These are phyloP conservation scores for Aspergillus uvarum DNA, from an alignment of 2,329 filamentous ascomycete species.

Conservation along the genomic window DNA sequence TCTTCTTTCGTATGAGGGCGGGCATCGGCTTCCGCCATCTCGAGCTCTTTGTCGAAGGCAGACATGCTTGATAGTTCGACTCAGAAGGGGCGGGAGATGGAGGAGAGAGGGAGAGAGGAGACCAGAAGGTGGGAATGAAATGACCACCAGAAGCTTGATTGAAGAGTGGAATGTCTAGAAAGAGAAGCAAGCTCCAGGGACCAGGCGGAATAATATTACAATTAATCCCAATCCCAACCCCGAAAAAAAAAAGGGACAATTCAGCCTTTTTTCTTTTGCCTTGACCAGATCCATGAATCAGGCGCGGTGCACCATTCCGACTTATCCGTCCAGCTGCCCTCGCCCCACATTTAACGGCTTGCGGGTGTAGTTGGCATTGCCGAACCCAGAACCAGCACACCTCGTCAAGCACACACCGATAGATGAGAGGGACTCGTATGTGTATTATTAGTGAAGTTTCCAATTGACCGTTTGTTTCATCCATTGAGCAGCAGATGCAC, in stretches of 20 bases:
- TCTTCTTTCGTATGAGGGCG: not conserved
- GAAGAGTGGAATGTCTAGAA: too few relatives aligned
- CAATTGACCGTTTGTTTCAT: not conserved
- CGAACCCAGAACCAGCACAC: not conserved
- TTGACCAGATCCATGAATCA: not conserved
- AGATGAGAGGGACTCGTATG: not conserved
- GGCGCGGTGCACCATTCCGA: constrained; percentile 1
- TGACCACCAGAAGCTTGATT: not conserved
- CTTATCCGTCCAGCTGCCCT: constrained; percentile 6
- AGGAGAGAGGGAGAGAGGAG: not conserved
- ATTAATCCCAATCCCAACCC: not conserved
- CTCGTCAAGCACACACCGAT: not conserved
- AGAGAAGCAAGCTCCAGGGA: not conserved
- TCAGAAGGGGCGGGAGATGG: not conserved
- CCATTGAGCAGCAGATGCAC: not conserved
- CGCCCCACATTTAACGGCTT: constrained; percentile 7
- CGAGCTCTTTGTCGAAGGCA: constrained; percentile 3
- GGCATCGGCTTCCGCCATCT: constrained; percentile 4
- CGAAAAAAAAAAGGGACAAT: not conserved
- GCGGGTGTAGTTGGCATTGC: not conserved
- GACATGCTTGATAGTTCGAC: not conserved
- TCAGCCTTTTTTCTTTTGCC: not conserved
- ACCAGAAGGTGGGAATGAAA: not conserved
- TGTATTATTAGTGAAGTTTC: not conserved
- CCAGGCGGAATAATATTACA: not conserved